Conservation (phyloP, 1,284 basidiomycete species). For the Rhodotorula sp. region DNA sequence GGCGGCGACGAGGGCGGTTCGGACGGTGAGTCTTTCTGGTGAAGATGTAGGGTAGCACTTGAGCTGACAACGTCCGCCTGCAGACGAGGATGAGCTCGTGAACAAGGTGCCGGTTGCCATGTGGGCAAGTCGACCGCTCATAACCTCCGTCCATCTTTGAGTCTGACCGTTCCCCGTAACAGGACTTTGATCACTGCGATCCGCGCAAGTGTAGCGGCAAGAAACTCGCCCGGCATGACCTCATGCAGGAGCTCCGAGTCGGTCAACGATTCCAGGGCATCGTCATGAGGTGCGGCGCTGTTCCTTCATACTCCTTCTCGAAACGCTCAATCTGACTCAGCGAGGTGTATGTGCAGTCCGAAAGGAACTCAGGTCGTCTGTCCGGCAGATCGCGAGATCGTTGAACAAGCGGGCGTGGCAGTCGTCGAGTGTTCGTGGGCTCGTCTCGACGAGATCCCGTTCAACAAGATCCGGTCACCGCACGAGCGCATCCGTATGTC, state of each 20-base stretch:
- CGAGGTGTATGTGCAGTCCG: conserved; percentile 62
- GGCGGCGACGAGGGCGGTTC: not conserved
- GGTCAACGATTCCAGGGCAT: conserved; percentile 86
- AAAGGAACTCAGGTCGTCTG: conserved; percentile 78
- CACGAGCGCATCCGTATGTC: conserved; percentile 82
- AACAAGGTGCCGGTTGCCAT: conserved; percentile 37
- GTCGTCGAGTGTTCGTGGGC: conserved; percentile 99
- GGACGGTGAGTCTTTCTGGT: not conserved
- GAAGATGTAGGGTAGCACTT: too few relatives aligned
- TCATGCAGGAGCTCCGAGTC: conserved; percentile 80
- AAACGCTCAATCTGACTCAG: not conserved
- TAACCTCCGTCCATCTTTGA: too few relatives aligned
- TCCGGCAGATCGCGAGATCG: conserved; percentile 79
- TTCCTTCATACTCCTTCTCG: not conserved
- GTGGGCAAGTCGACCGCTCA: conserved; percentile 28
- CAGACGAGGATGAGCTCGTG: conserved; percentile 25
- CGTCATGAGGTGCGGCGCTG: conserved; percentile 78
- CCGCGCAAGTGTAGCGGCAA: conserved; percentile 93
- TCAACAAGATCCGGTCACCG: conserved; percentile 86
- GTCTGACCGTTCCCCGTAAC: not conserved
- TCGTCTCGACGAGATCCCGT: conserved; percentile 88
- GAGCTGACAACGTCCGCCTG: not conserved
- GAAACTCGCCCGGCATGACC: conserved; percentile 79
- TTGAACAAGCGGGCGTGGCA: conserved; percentile 75
- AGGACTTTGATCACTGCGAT: conserved; percentile 98